Evolutionary conservation across 2,329 filamentous ascomycete genomes (phyloP).

Genomic region (Phaeosphaeriaceae sp.): DNA sequence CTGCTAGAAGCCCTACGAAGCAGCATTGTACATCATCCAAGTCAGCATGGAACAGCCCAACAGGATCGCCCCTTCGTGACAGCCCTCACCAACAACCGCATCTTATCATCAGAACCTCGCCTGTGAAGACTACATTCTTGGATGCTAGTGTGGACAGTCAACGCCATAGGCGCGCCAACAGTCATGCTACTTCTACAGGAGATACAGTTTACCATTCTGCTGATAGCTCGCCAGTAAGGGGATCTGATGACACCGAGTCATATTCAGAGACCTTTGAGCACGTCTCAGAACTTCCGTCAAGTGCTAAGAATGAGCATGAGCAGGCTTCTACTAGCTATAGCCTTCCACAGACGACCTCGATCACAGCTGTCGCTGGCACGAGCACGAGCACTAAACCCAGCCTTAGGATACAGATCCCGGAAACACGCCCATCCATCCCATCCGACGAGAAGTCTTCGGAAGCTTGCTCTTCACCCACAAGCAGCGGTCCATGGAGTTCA

Average conservation of each 20-base stretch:
- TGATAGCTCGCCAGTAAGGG: constrained; percentile 40
- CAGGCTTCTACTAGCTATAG: neutral
- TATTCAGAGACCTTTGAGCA: constrained; percentile 12
- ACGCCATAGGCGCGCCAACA: constrained; percentile 20
- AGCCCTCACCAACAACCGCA: constrained; percentile 14
- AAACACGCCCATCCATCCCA: neutral
- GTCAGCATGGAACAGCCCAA: constrained; percentile 25
- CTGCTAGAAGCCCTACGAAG: constrained; percentile 18
- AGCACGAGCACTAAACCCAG: constrained; percentile 19
- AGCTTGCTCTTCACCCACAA: constrained; percentile 12
- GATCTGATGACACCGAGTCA: constrained; percentile 24
- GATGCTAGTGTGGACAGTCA: neutral
- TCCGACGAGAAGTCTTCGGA: constrained; percentile 9
- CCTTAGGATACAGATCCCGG: constrained; percentile 26
- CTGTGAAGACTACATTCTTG: constrained; percentile 15
- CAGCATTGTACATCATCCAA: constrained; percentile 24
- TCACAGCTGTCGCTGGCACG: neutral
- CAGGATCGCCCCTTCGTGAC: constrained; percentile 18
- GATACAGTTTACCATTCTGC: constrained; percentile 29
- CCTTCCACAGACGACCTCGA: neutral
- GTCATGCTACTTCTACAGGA: constrained; percentile 26
- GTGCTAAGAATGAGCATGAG: constrained; percentile 5
- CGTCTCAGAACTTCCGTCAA: neutral
- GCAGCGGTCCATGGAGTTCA: constrained; percentile 5
- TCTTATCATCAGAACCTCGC: constrained; percentile 25